Percentiles rank a stretch among this genome's conserved stretches.
Conservation (phyloP, 495 filamentous ascomycete genomes). For the Penicillium malachiteum region DNA sequence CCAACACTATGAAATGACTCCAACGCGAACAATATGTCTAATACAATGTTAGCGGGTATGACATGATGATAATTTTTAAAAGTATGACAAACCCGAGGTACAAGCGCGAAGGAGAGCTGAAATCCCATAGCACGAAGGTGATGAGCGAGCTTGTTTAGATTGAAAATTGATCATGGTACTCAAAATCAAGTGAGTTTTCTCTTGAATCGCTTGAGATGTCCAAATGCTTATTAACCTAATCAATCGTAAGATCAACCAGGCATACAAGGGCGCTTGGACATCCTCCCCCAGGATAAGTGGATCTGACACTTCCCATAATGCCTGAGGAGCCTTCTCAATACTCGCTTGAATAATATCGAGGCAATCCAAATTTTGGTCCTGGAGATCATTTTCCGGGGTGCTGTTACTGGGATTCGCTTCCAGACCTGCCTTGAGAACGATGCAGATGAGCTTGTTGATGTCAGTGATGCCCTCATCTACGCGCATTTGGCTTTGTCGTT, state of each 20-base stretch:
- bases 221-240: constrained; percentile 31
- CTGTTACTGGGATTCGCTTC: constrained; percentile 56
- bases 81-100: constrained; percentile 33
- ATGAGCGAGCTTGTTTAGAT: constrained; percentile 32
- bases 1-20: constrained; percentile 20
- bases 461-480: constrained; percentile 66
- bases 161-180: constrained; percentile 36
- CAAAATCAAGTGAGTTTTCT: constrained; percentile 32
- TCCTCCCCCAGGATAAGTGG: constrained; percentile 43
- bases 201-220: constrained; percentile 23
- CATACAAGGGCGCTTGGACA: constrained; percentile 63
- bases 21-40: constrained; percentile 40
- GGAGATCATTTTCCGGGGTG: constrained; percentile 52
- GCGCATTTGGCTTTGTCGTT: constrained; percentile 39
- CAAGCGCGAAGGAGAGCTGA: constrained; percentile 36
- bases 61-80: background rate
- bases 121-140: constrained; percentile 27
- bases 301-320: constrained; percentile 54
- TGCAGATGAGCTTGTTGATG: constrained; percentile 79
- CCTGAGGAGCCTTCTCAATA: constrained; percentile 69
- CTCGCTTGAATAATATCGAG: constrained; percentile 70
- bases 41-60: constrained; percentile 12
- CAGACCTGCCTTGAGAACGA: constrained; percentile 78
- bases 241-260: constrained; percentile 65
- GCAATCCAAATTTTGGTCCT: constrained; percentile 62